Conservation (phyloP, 768 basidiomycete genomes). For the Hygrocybe coccinea region DNA sequence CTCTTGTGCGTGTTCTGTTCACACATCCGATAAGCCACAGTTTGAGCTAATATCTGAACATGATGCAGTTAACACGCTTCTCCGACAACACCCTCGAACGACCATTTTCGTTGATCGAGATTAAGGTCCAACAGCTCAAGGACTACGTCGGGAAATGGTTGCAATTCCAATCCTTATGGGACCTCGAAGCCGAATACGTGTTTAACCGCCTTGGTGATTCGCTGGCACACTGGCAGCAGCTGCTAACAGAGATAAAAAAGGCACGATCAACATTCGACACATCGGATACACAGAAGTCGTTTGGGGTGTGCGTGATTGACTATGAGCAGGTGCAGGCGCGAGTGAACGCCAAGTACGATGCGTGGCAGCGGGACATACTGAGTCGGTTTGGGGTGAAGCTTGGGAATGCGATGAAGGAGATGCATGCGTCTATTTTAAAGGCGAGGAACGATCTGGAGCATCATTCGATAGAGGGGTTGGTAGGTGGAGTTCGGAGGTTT, state of each 20-base stretch:
- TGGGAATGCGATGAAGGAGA: conserved; percentile 95
- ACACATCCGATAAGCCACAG: not conserved
- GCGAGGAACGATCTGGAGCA: conserved; percentile 94
- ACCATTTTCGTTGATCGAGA: conserved; percentile 83
- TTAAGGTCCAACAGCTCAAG: conserved; percentile 79
- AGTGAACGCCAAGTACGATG: conserved; percentile 97
- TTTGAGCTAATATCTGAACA: conserved; percentile 9
- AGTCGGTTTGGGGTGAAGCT: conserved; percentile 89
- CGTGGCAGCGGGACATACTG: conserved; percentile 95
- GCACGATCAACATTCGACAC: conserved; percentile 96
- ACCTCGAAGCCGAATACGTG: conserved; percentile 94
- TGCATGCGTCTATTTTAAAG: conserved; percentile 89
- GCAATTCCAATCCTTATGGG: conserved; percentile 98
- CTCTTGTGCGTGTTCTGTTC: conserved; percentile 54
- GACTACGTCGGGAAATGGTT: conserved; percentile 97
- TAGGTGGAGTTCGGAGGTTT: conserved; percentile 55
- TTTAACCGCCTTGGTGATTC: conserved; percentile 94
- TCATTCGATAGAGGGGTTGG: conserved; percentile 90
- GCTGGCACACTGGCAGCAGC: conserved; percentile 89
- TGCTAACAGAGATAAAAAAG: conserved; percentile 95
- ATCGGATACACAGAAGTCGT: conserved; percentile 84
- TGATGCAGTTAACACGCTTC: conserved; percentile 64
- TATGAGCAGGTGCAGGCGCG: conserved; percentile 97
- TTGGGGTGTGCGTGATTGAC: conserved; percentile 91
- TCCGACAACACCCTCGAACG: conserved; percentile 67